Base-by-base conservation (phyloP, 2,329 filamentous ascomycete species). In the Hypocreales sp. region DNA sequence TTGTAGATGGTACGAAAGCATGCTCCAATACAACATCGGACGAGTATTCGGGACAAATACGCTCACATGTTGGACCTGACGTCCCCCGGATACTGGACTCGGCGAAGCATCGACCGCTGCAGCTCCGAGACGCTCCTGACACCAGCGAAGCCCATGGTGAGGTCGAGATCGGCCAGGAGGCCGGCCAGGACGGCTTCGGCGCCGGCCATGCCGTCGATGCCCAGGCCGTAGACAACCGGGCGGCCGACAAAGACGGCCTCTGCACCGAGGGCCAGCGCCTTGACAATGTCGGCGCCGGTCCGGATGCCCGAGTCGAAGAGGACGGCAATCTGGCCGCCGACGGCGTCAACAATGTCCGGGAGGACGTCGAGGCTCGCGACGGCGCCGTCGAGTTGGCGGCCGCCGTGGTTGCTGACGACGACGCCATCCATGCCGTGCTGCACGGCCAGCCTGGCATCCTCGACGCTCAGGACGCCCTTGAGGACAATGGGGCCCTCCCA, bases 251-350 rank as follows among this genome's bases (percentile, higher is more conserved):
- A 46, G 5, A 59, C 53, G 1, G 44, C 49, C 25, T 54, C 46
- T 6, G 54, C 56, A 2, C 56, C 55, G 5, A 59, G 43, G 1
- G 53, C 51, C 5, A 60, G 30, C 0, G 54, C 50, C 25, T 60
- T 59, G 24, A 59, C 26, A 2, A 56, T 36, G 26, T 60, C 56
- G 3, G 52, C 47, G 0, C 55, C 56, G 1, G 47, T 52, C 7
- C 55, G 43, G 2, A 60, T 40, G 3, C 56, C 56, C 3, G 50
- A 53, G 27, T 60, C 54, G 12, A 56, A 64, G 23, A 77, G 58
- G 13, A 79, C 56, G 0, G 64, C 63, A n/a, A 75, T 22, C 31
- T 58, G 60, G 12, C 60, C 58, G 3, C 74, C 67, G 0, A 72
- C 72, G 1, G 67, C 68, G 4, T 72, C 67, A 5, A 43, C 44